Base-by-base conservation (phyloP, 1,284 basidiomycete genomes). In the Cerioporus squamosus region DNA sequence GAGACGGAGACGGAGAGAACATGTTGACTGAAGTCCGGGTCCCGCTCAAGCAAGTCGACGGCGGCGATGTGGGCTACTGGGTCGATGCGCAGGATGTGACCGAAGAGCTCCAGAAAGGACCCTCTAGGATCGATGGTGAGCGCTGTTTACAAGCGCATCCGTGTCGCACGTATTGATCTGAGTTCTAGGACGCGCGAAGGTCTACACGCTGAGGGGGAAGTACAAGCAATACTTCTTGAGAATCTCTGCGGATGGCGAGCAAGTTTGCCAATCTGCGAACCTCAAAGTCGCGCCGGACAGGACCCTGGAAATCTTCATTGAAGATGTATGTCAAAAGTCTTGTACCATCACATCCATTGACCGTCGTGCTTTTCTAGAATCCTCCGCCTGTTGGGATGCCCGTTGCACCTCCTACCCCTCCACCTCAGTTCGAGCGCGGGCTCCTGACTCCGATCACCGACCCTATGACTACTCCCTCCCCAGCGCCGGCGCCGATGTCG, bases 191-290 rank as follows among this genome's bases (percentile, higher is more conserved):
- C 84, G 85, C 8, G 90, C 88, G 18, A 88, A 82, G 68, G 83
- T 86, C 29, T 90, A 81, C 62, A 83, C 83, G 5, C 75, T 85
- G 71, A 83, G 90, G 9, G 88, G 87, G 33, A 83, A 81, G 69
- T 91, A 85, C 69, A 79, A 84, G 47, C 90, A 92, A 64, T 79
- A 83, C 54, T 86, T 92, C 67, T 76, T 91, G 63, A 82, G 86
- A 24, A 78, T 90, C 24, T 78, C 81, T 6, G 74, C 76, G 24
- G 79, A 83, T 17, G 71, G 67, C 9, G 68, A 64, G 33, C 68
- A 71, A 24, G 68, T 69, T 12, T 74, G 63, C 51, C 67, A 66
- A 22, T 62, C 74, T 7, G 72, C 73, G 9, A 75, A 75, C 47
- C 59, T 78, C 48, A 68, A 68, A 55, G 70, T 77, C 18, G 53